A percentile compares a stretch with the other conserved stretches of the same genome.
Conservation (phyloP, 1,284 basidiomycete genomes). For the Melanopsichium pennsylvanicum region DNA sequence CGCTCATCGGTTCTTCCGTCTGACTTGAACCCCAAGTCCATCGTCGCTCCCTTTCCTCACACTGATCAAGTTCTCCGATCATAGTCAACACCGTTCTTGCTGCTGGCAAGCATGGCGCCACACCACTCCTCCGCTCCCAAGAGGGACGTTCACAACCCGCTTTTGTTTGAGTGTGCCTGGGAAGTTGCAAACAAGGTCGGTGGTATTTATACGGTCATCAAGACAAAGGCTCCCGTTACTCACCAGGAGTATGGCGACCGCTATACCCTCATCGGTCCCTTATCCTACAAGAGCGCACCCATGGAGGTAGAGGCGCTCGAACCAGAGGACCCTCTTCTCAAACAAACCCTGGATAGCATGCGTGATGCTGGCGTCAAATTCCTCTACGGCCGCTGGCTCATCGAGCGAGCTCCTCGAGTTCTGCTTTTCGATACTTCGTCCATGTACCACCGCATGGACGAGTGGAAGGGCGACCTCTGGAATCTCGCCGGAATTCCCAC, state of each 20-base stretch:
- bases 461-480: constrained; percentile 99
- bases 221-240: constrained; percentile 97
- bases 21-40: too few relatives aligned
- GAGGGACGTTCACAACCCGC: constrained; percentile 58
- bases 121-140: constrained; percentile 20
- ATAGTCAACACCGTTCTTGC: too few relatives aligned
- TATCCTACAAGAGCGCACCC: constrained; percentile 95
- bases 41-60: too few relatives aligned
- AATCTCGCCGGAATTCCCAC: constrained; percentile 96
- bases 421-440: constrained; percentile 94
- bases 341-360: constrained; percentile 59
- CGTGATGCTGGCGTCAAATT: constrained; percentile 81
- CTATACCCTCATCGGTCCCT: constrained; percentile 89
- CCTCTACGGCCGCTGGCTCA: constrained; percentile 95
- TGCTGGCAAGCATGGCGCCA: constrained; percentile 15
- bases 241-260: constrained; percentile 74
- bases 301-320: constrained; percentile 97
- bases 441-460: constrained; percentile 85
- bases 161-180: constrained; percentile 63
- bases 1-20: too few relatives aligned
- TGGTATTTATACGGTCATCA: constrained; percentile 99
- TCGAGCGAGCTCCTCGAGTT: constrained; percentile 92
- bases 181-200: constrained; percentile 73
- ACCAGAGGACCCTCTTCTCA: constrained; percentile 68
- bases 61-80: too few relatives aligned